phyloP scores from a whole-genome alignment of 495 filamentous ascomycete species.

The Pyrenula massariospora region DNA sequence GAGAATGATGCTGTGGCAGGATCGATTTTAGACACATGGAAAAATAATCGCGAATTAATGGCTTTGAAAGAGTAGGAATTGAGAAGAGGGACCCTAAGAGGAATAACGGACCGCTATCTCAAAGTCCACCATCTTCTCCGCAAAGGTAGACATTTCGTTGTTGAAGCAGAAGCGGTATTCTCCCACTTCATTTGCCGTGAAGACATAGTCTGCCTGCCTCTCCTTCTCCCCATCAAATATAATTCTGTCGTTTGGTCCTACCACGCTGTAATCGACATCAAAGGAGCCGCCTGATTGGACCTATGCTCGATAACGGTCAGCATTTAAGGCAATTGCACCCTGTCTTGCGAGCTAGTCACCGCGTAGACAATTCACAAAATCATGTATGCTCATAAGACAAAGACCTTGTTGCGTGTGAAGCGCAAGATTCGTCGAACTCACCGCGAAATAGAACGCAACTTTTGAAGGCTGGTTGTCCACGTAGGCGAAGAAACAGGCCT shows the following conservation, averaged over 20 bases:
- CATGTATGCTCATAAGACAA: slow-evolving; percentile 1
- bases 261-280: slow-evolving; percentile 87
- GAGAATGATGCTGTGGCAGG: slow-evolving; percentile 2
- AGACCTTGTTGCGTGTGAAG: background rate
- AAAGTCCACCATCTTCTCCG: slow-evolving; percentile 97
- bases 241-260: slow-evolving; percentile 68
- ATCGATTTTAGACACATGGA: no score
- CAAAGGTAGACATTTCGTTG: slow-evolving; percentile 95
- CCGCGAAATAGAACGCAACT: slow-evolving; percentile 97
- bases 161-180: slow-evolving; percentile 98
- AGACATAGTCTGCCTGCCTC: slow-evolving; percentile 94
- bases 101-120: slow-evolving; percentile 73
- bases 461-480: slow-evolving; percentile 55
- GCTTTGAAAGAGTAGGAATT: background rate
- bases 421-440: slow-evolving; percentile 39
- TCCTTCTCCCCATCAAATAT: slow-evolving; percentile 86
- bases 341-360: background rate
- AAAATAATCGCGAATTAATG: background rate
- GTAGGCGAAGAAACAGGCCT: slow-evolving; percentile 83
- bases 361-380: no score
- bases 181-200: slow-evolving; percentile 84
- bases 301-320: slow-evolving; percentile 27
- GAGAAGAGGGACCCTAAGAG: background rate
- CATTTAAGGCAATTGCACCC: background rate
- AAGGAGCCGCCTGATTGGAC: slow-evolving; percentile 94